These are phyloP conservation scores for Sesbania bispinosa DNA, from an alignment of 306 rosid species.

Conservation along the genomic window DNA sequence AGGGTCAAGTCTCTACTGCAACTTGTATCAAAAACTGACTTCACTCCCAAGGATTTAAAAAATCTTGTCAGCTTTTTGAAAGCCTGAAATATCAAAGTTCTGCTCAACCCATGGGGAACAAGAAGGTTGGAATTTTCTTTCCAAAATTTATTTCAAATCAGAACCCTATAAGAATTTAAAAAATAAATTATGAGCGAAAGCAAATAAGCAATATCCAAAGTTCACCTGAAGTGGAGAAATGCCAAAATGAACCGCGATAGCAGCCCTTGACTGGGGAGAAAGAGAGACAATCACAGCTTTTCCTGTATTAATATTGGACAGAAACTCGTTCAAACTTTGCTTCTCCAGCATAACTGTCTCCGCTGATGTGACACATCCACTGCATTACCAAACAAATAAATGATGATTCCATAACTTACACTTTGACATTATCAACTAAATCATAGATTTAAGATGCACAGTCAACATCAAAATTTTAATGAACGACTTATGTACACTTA, in stretches of 20 bases:
- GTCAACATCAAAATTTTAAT: not conserved
- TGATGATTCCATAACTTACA: not conserved
- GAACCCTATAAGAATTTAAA: not conserved
- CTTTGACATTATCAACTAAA: slow-evolving; percentile 15
- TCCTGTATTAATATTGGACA: slow-evolving; percentile 58
- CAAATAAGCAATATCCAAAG: slow-evolving; percentile 4
- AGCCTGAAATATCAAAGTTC: slow-evolving; percentile 48
- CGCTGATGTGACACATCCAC: slow-evolving; percentile 96
- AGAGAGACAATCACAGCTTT: slow-evolving; percentile 72
- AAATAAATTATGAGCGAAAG: not conserved
- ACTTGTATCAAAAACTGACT: slow-evolving; percentile 88
- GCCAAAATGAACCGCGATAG: slow-evolving; percentile 85
- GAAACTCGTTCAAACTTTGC: slow-evolving; percentile 94
- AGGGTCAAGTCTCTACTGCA: slow-evolving; percentile 87
- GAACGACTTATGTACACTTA: not conserved
- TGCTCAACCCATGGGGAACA: slow-evolving; percentile 5
- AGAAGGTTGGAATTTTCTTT: not conserved
- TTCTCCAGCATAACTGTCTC: slow-evolving; percentile 96
- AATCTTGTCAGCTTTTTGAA: slow-evolving; percentile 69
- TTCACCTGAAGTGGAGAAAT: slow-evolving; percentile 77
- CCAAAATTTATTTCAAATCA: not conserved
- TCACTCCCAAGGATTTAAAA: slow-evolving; percentile 87
- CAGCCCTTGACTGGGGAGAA: slow-evolving; percentile 96
- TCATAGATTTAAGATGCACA: not conserved
- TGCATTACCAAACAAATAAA: slow-evolving; percentile 39